A percentile compares a stretch with the other conserved stretches of the same genome.
These are phyloP conservation scores for Lyophyllum semitale DNA, from an alignment of 768 basidiomycete genomes.

Conservation along the genomic window DNA sequence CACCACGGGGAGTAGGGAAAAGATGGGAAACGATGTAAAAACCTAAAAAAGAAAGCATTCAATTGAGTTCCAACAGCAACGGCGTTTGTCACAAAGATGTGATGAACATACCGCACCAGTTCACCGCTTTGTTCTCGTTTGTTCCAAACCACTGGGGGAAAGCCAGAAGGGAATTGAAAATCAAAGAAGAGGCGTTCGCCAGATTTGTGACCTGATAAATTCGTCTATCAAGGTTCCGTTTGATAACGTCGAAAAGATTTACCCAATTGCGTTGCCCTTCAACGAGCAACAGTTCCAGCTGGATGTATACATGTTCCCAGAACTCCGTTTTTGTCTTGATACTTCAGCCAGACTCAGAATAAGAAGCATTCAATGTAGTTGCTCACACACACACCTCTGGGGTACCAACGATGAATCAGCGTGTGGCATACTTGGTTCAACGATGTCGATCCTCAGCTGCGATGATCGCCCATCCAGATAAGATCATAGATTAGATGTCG, in stretches of 20 bases:
- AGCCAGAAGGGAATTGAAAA: constrained; percentile 76
- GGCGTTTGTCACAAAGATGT: not conserved
- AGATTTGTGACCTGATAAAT: constrained; percentile 75
- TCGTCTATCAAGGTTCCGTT: not conserved
- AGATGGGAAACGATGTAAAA: constrained; percentile 78
- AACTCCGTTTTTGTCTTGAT: constrained; percentile 77
- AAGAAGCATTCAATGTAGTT: not conserved
- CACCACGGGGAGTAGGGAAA: constrained; percentile 51
- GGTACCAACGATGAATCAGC: constrained; percentile 80
- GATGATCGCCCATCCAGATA: too few relatives aligned
- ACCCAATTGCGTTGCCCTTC: constrained; percentile 85
- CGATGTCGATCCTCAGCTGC: too few relatives aligned
- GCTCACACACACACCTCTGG: constrained; percentile 33
- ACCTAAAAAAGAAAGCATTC: constrained; percentile 46
- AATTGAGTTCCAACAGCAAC: not conserved
- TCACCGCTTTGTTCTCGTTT: constrained; percentile 67
- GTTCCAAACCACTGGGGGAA: constrained; percentile 67
- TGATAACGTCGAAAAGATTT: constrained; percentile 18
- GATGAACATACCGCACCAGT: constrained; percentile 86
- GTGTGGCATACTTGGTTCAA: constrained; percentile 79
- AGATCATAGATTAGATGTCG: constrained; percentile 26
- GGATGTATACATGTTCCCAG: constrained; percentile 73
- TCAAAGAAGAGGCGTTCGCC: constrained; percentile 78
- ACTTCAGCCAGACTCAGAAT: constrained; percentile 23
- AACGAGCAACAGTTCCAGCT: constrained; percentile 62